phyloP scores from a whole-genome alignment of 2,329 filamentous ascomycete species.

The Aspergillus pseudonomiae region DNA sequence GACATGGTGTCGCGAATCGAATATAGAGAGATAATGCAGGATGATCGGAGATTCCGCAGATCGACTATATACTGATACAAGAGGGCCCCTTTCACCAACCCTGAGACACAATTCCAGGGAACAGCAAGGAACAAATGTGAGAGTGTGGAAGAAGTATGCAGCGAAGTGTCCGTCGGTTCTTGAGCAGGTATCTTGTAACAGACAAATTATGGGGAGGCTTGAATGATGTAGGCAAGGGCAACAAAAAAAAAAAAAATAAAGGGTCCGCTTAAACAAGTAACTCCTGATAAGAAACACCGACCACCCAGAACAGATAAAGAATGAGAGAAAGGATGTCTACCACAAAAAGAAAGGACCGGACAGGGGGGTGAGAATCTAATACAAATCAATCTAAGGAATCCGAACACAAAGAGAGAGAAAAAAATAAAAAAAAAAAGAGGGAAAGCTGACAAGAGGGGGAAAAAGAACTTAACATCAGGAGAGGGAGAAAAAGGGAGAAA shows the following conservation, averaged over 20 bases:
- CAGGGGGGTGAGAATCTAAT: conserved; percentile 8
- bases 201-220: conserved; percentile 4
- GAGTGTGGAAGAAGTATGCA: neutral
- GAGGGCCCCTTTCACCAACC: conserved; percentile 6
- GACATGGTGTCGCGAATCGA: conserved; percentile 29
- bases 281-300: conserved; percentile 12
- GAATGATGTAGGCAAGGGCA: conserved; percentile 13
- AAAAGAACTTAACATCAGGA: conserved; percentile 19
- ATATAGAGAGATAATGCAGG: conserved; percentile 14
- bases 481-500: conserved; percentile 19
- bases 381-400: conserved; percentile 15
- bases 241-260: neutral
- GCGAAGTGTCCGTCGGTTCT: too few relatives aligned
- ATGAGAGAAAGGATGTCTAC: conserved; percentile 17
- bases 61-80: conserved; percentile 14
- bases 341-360: conserved; percentile 16
- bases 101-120: conserved; percentile 15
- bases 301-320: conserved; percentile 10
- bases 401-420: conserved; percentile 16
- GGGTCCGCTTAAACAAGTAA: conserved; percentile 1
- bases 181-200: neutral
- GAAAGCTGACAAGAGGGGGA: conserved; percentile 21
- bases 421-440: conserved; percentile 12
- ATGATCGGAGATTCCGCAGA: conserved; percentile 11
- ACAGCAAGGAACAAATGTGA: conserved; percentile 17